Evolutionary conservation across 2,329 filamentous ascomycete genomes (phyloP), one percentile per base, ranked within the genome.

Genomic region (Magnaporthales sp.): DNA sequence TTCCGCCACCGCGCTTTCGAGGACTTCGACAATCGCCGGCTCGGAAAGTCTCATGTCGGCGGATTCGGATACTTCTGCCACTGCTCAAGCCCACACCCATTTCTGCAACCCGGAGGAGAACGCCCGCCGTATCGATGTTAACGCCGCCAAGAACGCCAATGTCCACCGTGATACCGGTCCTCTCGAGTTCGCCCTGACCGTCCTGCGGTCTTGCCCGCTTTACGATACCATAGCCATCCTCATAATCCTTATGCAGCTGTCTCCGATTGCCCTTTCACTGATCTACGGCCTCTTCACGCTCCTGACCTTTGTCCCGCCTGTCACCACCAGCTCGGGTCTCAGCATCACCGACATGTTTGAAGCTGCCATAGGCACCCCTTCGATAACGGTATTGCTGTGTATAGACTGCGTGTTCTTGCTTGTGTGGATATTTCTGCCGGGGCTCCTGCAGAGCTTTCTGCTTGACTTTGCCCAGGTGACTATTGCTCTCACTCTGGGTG

Each of bases 161-260:
- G 71, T 90, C 66, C 89, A 91, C 74, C 88, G 88, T 71, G 87
- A 90, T 75, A 82, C 88, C 66, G 90, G 90, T 68, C 87, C 91
- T 63, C 80, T 96, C 71, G 89, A 91, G 72, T 83, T 96, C 70
- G 90, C 91, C 70, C 86, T 91, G 71, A 97, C 93, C 66, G 94
- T 98, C 73, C 86, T 98, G 76, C 89, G 88, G 73, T 92, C 93
- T 65, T 94, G 93, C 73, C 94, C 94, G 66, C 88, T 97, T 75
- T 91, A 92, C 80, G 94, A 98, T 80, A 97, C 94, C 68, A 92
- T 97, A 79, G 93, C 94, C 75, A 97, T 98, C 74, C 88, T 98
- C 77, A 97, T 97, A 79, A 91, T 97, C 73, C 86, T 98, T 71
- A 91, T 97, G 78, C 93, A 96, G 76, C 87, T 97, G 10, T 93